Conservation (phyloP, 768 basidiomycete genomes). For the Boletus rubroflammeus region DNA sequence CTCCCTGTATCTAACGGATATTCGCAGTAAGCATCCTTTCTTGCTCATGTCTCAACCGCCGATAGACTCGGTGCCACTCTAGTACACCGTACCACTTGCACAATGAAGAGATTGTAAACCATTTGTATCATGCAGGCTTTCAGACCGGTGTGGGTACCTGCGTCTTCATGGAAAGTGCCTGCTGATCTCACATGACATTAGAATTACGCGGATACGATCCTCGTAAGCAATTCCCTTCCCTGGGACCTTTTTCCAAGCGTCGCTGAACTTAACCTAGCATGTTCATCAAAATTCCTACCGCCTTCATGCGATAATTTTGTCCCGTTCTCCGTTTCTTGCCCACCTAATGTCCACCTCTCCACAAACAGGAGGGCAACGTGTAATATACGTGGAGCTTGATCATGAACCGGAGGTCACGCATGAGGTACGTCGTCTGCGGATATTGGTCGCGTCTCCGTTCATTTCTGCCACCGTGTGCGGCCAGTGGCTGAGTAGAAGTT, state of each 20-base stretch:
- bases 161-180: slow-evolving; percentile 8
- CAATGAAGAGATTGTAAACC: slow-evolving; percentile 74
- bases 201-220: slow-evolving; percentile 81
- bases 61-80: slow-evolving; percentile 12
- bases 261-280: slow-evolving; percentile 44
- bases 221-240: slow-evolving; percentile 45
- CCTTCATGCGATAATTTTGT: slow-evolving; percentile 81
- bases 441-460: slow-evolving; percentile 23
- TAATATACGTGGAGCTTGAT: slow-evolving; percentile 72
- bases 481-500: slow-evolving; percentile 15
- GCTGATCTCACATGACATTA: slow-evolving; percentile 31
- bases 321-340: slow-evolving; percentile 82
- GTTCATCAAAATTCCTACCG: slow-evolving; percentile 71
- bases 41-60: background rate
- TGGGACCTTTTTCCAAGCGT: slow-evolving; percentile 5
- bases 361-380: slow-evolving; percentile 58
- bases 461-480: slow-evolving; percentile 31
- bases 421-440: slow-evolving; percentile 54
- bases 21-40: slow-evolving; percentile 48
- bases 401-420: slow-evolving; percentile 79
- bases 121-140: slow-evolving; percentile 77
- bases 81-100: slow-evolving; percentile 56
- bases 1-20: slow-evolving; percentile 53
- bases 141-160: slow-evolving; percentile 67
- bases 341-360: slow-evolving; percentile 84